A percentile compares a stretch with the other conserved stretches of the same genome.
Evolutionary conservation across 2,329 filamentous ascomycete genomes (phyloP).

Genomic region (Seiridium cupressi): DNA sequence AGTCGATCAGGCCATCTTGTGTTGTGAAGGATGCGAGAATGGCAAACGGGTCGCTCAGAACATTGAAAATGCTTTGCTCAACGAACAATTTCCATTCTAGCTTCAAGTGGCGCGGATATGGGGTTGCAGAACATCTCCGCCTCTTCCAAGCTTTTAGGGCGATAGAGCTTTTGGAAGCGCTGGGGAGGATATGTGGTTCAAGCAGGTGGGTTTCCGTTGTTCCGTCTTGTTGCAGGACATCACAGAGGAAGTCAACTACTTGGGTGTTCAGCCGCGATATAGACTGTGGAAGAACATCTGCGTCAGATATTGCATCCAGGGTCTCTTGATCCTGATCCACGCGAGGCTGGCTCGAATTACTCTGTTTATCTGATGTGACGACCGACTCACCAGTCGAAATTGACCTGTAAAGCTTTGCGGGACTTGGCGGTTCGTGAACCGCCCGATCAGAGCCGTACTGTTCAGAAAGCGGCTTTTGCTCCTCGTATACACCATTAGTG

Average conservation of each 20-base stretch:
- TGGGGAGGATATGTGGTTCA: slow-evolving; percentile 34
- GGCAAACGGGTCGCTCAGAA: slow-evolving; percentile 56
- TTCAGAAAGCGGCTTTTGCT: not conserved
- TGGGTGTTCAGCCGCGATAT: slow-evolving; percentile 52
- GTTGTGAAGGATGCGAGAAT: slow-evolving; percentile 57
- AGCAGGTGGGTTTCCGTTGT: slow-evolving; percentile 50
- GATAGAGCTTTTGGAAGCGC: slow-evolving; percentile 22
- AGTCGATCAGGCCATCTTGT: slow-evolving; percentile 53
- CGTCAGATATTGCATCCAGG: slow-evolving; percentile 18
- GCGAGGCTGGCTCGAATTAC: too few species aligned
- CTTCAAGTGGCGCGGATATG: slow-evolving; percentile 31
- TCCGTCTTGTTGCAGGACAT: slow-evolving; percentile 55
- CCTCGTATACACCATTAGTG: slow-evolving; percentile 8
- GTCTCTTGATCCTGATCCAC: slow-evolving; percentile 15
- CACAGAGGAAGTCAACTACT: slow-evolving; percentile 59
- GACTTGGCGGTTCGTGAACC: too few species aligned
- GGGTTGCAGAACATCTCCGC: not conserved
- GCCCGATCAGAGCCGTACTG: too few species aligned
- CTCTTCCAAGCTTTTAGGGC: slow-evolving; percentile 29
- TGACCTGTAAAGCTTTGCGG: too few species aligned
- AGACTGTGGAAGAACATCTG: slow-evolving; percentile 52
- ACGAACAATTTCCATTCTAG: slow-evolving; percentile 59
- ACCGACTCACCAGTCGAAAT: too few species aligned
- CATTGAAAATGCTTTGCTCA: slow-evolving; percentile 63
- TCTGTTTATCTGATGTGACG: too few species aligned